Evolutionary conservation across 352 stramenopile species (phyloP).

Genomic region (Phytophthora nicotianae): DNA sequence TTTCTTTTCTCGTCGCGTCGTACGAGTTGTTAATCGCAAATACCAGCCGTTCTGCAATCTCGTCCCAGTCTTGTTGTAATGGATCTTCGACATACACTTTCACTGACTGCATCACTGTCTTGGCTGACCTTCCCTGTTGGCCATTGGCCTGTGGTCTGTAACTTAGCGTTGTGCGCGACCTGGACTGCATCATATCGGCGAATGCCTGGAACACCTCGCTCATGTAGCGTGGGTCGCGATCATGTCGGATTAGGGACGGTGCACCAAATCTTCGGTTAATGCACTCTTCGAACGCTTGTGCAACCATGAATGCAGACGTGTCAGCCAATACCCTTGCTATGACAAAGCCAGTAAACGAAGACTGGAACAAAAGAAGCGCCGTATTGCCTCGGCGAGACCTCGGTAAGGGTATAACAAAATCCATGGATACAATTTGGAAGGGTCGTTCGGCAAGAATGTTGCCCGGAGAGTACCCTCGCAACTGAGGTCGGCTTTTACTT

Average conservation of each 20-base stretch:
- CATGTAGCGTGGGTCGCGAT: neutral
- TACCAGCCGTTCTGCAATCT: neutral
- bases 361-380: neutral
- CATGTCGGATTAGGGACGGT: neutral
- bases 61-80: neutral
- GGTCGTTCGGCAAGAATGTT: neutral
- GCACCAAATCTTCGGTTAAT: neutral
- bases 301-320: neutral
- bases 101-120: neutral
- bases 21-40: neutral
- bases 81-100: neutral
- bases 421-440: neutral
- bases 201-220: neutral
- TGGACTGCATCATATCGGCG: neutral
- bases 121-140: neutral
- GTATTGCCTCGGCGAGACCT: neutral
- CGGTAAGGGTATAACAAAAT: neutral
- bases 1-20: neutral
- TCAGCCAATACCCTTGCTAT: neutral
- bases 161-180: neutral
- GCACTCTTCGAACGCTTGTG: neutral
- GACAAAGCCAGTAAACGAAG: neutral
- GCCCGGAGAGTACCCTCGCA: neutral
- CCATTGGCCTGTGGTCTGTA: neutral
- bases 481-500: neutral